Conservation (phyloP, 805 yeast genomes). For the Candida ascalaphidarum region DNA sequence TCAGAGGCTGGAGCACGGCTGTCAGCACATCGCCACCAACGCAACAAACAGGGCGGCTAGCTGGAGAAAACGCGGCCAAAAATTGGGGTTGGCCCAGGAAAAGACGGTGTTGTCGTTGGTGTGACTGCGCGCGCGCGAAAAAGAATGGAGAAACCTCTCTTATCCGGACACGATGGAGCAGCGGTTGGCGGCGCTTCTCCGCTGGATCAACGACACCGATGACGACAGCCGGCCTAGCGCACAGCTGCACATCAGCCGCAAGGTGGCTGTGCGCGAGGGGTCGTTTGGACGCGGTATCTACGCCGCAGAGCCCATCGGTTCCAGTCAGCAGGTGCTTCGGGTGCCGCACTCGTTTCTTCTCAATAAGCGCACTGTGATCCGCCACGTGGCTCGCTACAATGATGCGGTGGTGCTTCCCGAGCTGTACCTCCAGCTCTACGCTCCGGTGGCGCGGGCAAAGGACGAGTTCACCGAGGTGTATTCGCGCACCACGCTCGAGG, state of each 20-base stretch:
- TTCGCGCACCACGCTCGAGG: conserved; percentile 15
- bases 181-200: conserved; percentile 11
- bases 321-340: conserved; percentile 39
- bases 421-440: conserved; percentile 11
- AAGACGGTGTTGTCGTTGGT: no score
- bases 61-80: no score
- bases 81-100: no score
- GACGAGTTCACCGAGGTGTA: conserved; percentile 25
- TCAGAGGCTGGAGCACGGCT: no score
- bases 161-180: conserved; percentile 3
- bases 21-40: no score
- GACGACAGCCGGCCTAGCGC: conserved; percentile 14
- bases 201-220: conserved; percentile 20
- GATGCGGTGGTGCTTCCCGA: conserved; percentile 17
- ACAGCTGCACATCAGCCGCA: conserved; percentile 28
- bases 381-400: conserved; percentile 36
- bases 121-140: no score
- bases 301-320: conserved; percentile 27
- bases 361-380: conserved; percentile 44
- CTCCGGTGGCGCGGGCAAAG: conserved; percentile 11
- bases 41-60: no score
- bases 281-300: conserved; percentile 66
- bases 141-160: no score
- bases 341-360: conserved; percentile 53
- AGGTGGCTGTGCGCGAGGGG: conserved; percentile 35